Percentiles rank a stretch among this genome's conserved stretches.
Evolutionary conservation across 345 rosid genomes (phyloP).

Genomic region (Lepidium africanum): DNA sequence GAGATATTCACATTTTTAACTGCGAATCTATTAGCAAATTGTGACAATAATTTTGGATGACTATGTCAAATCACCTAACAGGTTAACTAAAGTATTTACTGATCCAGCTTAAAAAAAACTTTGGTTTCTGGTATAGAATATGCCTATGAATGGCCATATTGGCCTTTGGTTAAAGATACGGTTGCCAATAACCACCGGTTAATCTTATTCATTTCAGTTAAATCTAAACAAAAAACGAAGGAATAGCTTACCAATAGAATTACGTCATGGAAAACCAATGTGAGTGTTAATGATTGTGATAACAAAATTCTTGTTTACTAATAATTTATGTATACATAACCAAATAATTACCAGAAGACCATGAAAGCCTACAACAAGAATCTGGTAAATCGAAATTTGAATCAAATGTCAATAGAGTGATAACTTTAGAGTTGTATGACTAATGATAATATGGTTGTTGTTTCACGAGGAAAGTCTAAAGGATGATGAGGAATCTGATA

Average conservation of each 20-base stretch:
- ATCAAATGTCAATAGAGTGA: too few species aligned
- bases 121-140: slow-evolving; percentile 46
- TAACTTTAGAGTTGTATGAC: too few species aligned
- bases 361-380: too few species aligned
- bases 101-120: slow-evolving; percentile 44
- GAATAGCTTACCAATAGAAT: slow-evolving; percentile 64
- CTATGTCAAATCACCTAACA: slow-evolving; percentile 43
- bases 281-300: slow-evolving; percentile 4
- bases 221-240: slow-evolving; percentile 40
- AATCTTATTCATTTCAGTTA: slow-evolving; percentile 42
- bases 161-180: slow-evolving; percentile 51
- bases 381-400: too few species aligned
- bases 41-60: slow-evolving; percentile 53
- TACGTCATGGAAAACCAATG: slow-evolving; percentile 51
- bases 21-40: slow-evolving; percentile 43
- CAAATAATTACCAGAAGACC: too few species aligned
- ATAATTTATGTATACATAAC: too few species aligned
- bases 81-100: slow-evolving; percentile 41
- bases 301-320: not conserved
- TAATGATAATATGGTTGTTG: too few species aligned
- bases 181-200: slow-evolving; percentile 39
- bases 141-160: slow-evolving; percentile 47
- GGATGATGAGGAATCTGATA: too few species aligned
- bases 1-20: slow-evolving; percentile 45
- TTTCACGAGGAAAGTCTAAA: too few species aligned